Conservation (phyloP, 2,329 filamentous ascomycete genomes). For the Phyllosticta citriasiana region DNA sequence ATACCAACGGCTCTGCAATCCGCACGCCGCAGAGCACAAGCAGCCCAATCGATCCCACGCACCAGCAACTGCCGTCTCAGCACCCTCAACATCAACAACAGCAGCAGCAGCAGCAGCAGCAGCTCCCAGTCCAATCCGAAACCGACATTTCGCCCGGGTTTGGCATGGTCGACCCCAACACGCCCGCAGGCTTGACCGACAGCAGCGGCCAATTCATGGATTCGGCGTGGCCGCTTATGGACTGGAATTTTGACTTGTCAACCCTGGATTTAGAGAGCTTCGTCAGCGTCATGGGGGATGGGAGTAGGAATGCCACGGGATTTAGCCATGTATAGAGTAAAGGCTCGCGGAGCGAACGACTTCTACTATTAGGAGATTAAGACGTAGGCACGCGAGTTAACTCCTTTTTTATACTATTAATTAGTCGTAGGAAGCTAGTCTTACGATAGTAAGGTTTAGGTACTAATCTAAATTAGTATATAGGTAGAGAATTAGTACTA, state of each 20-base stretch:
- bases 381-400: no score
- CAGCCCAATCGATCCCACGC: background rate
- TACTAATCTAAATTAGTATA: no score
- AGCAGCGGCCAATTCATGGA: background rate
- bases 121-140: background rate
- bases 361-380: no score
- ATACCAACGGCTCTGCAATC: background rate
- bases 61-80: background rate
- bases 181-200: background rate
- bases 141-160: background rate
- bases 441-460: no score
- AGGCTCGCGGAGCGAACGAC: no score
- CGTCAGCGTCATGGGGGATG: constrained; percentile 8
- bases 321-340: background rate
- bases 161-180: background rate
- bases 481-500: no score
- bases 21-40: background rate
- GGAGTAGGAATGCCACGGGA: background rate
- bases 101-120: background rate
- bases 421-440: no score
- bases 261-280: constrained; percentile 8
- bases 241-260: constrained; percentile 10
- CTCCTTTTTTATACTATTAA: no score
- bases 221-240: constrained; percentile 5
- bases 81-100: background rate